Evolutionary conservation across 768 basidiomycete genomes (phyloP).

Genomic region (Scleroderma citrinum): DNA sequence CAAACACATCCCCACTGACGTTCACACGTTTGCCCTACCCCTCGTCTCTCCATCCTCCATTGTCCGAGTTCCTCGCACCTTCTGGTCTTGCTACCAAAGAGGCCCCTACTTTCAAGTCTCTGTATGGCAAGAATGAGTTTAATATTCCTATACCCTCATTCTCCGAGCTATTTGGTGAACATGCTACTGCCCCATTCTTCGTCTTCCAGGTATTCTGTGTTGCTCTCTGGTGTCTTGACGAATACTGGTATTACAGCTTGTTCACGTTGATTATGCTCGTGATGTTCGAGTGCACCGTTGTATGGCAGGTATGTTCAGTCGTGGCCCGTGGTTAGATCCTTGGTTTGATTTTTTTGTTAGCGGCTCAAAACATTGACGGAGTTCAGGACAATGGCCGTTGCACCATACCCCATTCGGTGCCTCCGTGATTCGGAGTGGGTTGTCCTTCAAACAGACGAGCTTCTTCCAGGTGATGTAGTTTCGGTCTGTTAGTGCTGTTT

Average conservation of each 20-base stretch:
- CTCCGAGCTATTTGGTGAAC: conserved; percentile 85
- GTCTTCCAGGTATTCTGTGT: conserved; percentile 99
- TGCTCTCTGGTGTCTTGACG: conserved; percentile 94
- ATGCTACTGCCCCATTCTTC: conserved; percentile 98
- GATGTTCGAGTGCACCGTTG: conserved; percentile 97
- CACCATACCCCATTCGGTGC: conserved; percentile 81
- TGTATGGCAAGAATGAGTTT: conserved; percentile 94
- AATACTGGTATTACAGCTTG: conserved; percentile 98
- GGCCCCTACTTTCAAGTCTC: conserved; percentile 45
- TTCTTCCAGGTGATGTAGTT: conserved; percentile 90
- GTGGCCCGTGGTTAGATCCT: background rate
- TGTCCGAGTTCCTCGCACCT: conserved; percentile 58
- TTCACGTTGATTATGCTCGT: conserved; percentile 99
- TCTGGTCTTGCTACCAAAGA: conserved; percentile 46
- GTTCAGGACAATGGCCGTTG: conserved; percentile 94
- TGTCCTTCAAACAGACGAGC: conserved; percentile 74
- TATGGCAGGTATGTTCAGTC: conserved; percentile 76
- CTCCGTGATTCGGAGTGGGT: conserved; percentile 79
- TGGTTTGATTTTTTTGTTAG: conserved; percentile 34
- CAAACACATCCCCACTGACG: conserved; percentile 45
- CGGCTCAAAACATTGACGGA: conserved; percentile 91
- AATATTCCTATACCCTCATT: conserved; percentile 97
- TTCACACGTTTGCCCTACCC: conserved; percentile 90
- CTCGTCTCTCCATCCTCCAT: conserved; percentile 59
- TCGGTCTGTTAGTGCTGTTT: conserved; percentile 55